Evolutionary conservation across 345 rosid genomes (phyloP), one percentile per base, ranked within the genome.

Genomic region (Murraya paniculata): DNA sequence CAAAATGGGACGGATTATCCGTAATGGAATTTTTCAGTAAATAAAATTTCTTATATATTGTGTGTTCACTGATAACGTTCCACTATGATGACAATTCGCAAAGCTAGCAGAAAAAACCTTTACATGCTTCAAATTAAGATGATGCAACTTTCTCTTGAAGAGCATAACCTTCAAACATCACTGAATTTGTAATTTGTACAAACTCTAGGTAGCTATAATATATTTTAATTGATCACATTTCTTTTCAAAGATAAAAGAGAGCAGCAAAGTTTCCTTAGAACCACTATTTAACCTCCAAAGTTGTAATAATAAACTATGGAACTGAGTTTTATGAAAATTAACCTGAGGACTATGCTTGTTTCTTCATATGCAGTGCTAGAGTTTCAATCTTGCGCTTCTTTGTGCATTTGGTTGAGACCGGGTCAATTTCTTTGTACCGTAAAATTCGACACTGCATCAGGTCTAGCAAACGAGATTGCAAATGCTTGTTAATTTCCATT

Each of bases 391-490:
- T 77, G 25, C 68, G 68, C 82, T 78, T 84, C 76, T 76, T 85
- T 74, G 65, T 83, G 77, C 75, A 78, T 64, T 36, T 70, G 19
- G 41, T 19, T 27, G 78, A 11, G 5, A 73, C 22, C 3, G 76
- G 31, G 25, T 70, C 80, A 14, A 35, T 53, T 39, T 78, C 79
- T 1, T 27, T 9, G n/a, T 71, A 50, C 68, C 73, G 7, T 35
- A 75, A 18, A 18, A 89, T 48, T 18, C 90, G 84, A 27, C 25
- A 71, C 71, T 84, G 85, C 85, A 82, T 82, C 78, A 85, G 38
- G 79, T 87, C 87, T 8, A 87, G 82, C 81, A 89, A 73, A 53
- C 83, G 85, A 53, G 80, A 75, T 45, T 89, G 87, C 81, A 87
- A 78, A 78, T 80, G 83, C 73, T 80, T 80, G 71, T 78, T 89